Percentiles rank a stretch among this genome's conserved stretches.
Evolutionary conservation across 2,329 filamentous ascomycete species (phyloP).

Genomic region (Epichloe aotearoae): DNA sequence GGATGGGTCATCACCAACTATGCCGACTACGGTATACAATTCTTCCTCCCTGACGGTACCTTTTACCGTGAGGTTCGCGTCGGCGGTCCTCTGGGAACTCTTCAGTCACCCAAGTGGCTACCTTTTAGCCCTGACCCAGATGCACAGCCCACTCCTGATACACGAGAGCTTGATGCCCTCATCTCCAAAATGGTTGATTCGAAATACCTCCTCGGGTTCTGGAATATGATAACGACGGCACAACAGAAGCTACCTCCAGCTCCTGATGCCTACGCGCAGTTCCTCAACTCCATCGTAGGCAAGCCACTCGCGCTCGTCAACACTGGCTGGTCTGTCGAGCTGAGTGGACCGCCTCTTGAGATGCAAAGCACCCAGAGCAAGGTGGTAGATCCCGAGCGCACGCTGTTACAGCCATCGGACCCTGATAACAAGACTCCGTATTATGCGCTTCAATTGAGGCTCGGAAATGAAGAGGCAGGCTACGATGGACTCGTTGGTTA

Average conservation of each 20-base stretch:
- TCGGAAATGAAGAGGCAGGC: no score
- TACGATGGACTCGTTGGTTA: no score
- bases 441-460: no score
- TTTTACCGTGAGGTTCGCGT: slow-evolving; percentile 28
- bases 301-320: slow-evolving; percentile 29
- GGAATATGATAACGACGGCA: slow-evolving; percentile 20
- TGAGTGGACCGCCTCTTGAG: slow-evolving; percentile 9
- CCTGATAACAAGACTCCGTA: no score
- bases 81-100: no score
- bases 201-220: slow-evolving; percentile 19
- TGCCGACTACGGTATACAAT: slow-evolving; percentile 25
- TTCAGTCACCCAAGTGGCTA: slow-evolving; percentile 14
- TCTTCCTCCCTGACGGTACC: slow-evolving; percentile 25
- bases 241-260: slow-evolving; percentile 6
- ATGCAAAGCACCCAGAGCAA: no score
- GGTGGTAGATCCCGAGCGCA: no score
- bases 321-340: slow-evolving; percentile 25
- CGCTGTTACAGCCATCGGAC: no score
- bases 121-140: slow-evolving; percentile 16
- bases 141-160: slow-evolving; percentile 3
- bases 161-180: slow-evolving; percentile 17
- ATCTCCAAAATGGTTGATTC: slow-evolving; percentile 11
- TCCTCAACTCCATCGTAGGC: slow-evolving; percentile 23
- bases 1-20: slow-evolving; percentile 30
- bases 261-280: slow-evolving; percentile 23